phyloP scores from a whole-genome alignment of 2,329 filamentous ascomycete species.

The Polychaeton citri region DNA sequence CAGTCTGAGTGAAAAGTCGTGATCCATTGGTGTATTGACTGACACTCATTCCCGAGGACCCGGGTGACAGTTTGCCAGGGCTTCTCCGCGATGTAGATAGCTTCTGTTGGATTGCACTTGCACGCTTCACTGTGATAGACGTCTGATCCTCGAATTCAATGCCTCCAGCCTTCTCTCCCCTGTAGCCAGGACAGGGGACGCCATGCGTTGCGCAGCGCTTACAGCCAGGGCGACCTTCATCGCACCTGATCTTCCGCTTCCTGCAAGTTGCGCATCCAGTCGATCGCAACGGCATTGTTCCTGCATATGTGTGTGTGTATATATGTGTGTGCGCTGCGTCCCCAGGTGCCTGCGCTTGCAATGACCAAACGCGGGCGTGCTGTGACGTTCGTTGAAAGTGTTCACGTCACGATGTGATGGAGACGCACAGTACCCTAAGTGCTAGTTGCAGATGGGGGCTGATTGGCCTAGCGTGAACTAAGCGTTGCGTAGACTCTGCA shows the following conservation, averaged over 20 bases:
- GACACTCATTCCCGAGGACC: background rate
- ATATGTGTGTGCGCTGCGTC: too few relatives aligned
- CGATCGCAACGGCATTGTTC: slow-evolving; percentile 18
- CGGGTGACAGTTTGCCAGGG: too few relatives aligned
- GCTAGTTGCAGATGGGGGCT: too few relatives aligned
- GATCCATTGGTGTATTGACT: background rate
- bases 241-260: slow-evolving; percentile 20
- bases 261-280: slow-evolving; percentile 19
- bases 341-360: too few relatives aligned
- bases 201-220: slow-evolving; percentile 18
- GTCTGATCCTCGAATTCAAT: slow-evolving; percentile 18
- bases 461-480: too few relatives aligned
- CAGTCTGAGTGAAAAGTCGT: background rate
- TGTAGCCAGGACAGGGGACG: slow-evolving; percentile 19
- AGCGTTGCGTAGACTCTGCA: too few relatives aligned
- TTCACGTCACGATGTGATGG: too few relatives aligned
- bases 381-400: too few relatives aligned
- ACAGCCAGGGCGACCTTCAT: slow-evolving; percentile 17
- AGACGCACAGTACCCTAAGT: too few relatives aligned
- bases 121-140: slow-evolving; percentile 6
- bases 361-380: too few relatives aligned
- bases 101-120: slow-evolving; percentile 4
- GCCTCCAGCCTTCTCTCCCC: slow-evolving; percentile 10
- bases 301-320: too few relatives aligned
- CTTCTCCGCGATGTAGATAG: slow-evolving; percentile 1